Evolutionary conservation across 1,284 basidiomycete genomes (phyloP).

Genomic region (Quambalaria eucalypti): DNA sequence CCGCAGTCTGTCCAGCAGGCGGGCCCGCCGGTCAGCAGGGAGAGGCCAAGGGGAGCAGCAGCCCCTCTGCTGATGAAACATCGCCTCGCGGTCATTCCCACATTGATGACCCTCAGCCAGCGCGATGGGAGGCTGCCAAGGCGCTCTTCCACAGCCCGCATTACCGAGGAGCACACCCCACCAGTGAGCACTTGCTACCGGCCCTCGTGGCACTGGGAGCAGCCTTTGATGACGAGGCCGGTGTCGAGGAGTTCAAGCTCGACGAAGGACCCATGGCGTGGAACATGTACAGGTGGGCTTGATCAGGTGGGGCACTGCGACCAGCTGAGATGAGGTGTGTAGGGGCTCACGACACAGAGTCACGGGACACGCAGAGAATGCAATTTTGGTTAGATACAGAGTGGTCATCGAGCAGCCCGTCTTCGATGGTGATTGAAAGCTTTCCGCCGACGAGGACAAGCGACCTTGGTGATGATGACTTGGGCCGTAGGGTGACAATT

Average conservation of each 20-base stretch:
- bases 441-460: too few species aligned
- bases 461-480: conserved; percentile 1
- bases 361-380: too few species aligned
- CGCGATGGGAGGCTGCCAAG: conserved; percentile 2
- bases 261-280: conserved; percentile 4
- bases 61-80: too few species aligned
- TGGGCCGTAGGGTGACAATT: background rate
- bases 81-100: too few species aligned
- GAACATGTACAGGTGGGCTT: conserved; percentile 1
- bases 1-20: background rate
- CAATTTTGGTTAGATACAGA: too few species aligned
- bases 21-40: background rate
- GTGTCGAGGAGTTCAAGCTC: background rate
- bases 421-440: too few species aligned
- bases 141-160: background rate
- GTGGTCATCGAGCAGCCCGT: too few species aligned
- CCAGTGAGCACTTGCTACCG: conserved; percentile 7
- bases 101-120: too few species aligned
- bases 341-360: too few species aligned
- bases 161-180: conserved; percentile 5
- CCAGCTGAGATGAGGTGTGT: background rate
- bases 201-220: conserved; percentile 5
- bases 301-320: background rate
- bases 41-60: background rate
- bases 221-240: background rate